Evolutionary conservation across 2,329 filamentous ascomycete genomes (phyloP).

Genomic region (Ceratocystis destructans): DNA sequence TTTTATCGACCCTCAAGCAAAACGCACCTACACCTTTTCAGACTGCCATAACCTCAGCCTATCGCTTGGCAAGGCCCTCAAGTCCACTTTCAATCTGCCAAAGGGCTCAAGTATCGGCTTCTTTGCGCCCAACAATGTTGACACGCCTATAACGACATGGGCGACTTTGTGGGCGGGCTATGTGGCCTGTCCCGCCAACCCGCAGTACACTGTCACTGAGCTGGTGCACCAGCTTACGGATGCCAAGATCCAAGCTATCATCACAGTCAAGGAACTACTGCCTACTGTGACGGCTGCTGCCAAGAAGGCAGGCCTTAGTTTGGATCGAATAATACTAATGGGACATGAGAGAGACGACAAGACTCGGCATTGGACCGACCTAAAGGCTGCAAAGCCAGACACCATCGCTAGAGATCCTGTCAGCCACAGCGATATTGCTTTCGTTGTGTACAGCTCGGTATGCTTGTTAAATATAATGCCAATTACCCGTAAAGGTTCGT

Average conservation of each 20-base stretch:
- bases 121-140: slow-evolving; percentile 76
- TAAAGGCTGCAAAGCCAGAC: slow-evolving; percentile 29
- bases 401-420: slow-evolving; percentile 22
- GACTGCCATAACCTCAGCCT: slow-evolving; percentile 51
- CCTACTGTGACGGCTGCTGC: slow-evolving; percentile 54
- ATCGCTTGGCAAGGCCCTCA: slow-evolving; percentile 69
- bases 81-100: slow-evolving; percentile 59
- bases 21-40: slow-evolving; percentile 53
- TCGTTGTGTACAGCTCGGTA: slow-evolving; percentile 68
- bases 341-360: slow-evolving; percentile 52
- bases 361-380: slow-evolving; percentile 58
- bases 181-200: slow-evolving; percentile 72
- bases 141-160: slow-evolving; percentile 63
- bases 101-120: slow-evolving; percentile 73
- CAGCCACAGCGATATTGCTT: slow-evolving; percentile 59
- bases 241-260: slow-evolving; percentile 57
- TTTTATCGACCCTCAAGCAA: slow-evolving; percentile 60
- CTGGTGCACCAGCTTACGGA: slow-evolving; percentile 74
- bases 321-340: slow-evolving; percentile 60
- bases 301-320: slow-evolving; percentile 51
- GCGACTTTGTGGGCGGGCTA: slow-evolving; percentile 75
- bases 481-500: neutral
- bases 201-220: slow-evolving; percentile 71
- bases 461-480: neutral
- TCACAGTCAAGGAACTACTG: slow-evolving; percentile 58